Evolutionary conservation across 1,139 yeast species (phyloP).

Genomic region (Debaryomycetaceae sp.): DNA sequence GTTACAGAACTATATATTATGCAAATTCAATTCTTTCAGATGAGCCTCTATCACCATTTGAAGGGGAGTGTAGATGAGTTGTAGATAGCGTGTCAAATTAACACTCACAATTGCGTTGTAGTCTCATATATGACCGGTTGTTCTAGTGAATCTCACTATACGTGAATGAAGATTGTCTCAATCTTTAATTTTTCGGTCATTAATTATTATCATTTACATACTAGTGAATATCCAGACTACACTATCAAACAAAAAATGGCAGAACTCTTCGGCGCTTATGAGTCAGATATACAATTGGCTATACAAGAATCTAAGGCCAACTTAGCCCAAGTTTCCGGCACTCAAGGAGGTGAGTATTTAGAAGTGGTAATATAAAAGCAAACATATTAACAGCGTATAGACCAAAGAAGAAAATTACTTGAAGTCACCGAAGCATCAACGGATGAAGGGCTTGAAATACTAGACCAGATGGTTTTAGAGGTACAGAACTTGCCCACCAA

Average conservation of each 20-base stretch:
- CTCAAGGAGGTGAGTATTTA: constrained; percentile 46
- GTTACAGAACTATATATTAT: background rate
- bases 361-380: background rate
- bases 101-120: too few species aligned
- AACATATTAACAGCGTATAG: constrained; percentile 15
- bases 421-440: constrained; percentile 63
- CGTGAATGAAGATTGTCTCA: background rate
- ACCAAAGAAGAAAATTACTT: constrained; percentile 47
- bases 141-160: too few species aligned
- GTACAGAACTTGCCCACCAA: constrained; percentile 76
- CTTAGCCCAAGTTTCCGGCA: constrained; percentile 53
- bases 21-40: background rate
- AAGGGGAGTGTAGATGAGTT: background rate
- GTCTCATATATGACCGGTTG: too few species aligned
- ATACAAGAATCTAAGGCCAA: constrained; percentile 68
- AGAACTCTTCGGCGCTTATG: constrained; percentile 65
- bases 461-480: constrained; percentile 79
- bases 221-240: background rate
- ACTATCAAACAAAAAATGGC: constrained; percentile 30
- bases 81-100: too few species aligned
- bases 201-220: background rate
- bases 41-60: background rate
- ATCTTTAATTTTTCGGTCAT: background rate
- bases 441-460: constrained; percentile 75
- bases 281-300: constrained; percentile 70